Base-by-base conservation (phyloP, 2,329 filamentous ascomycete genomes). In the Knoxdaviesia capensis region DNA sequence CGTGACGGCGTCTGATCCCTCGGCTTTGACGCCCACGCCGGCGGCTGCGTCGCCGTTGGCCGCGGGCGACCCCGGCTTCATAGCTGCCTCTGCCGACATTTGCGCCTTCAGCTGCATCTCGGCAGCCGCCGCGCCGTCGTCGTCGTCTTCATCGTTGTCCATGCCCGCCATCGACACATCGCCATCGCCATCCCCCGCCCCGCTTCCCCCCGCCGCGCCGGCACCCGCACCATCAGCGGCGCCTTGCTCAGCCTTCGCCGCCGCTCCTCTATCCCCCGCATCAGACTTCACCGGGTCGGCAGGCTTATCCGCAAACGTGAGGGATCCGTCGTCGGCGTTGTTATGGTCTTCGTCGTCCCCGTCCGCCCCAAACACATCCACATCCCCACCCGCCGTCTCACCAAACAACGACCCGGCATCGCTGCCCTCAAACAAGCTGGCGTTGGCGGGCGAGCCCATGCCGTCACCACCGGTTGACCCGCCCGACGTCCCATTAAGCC, bases 371-470 rank as follows among this genome's bases (percentile, higher is more conserved):
- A 85, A 92, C 5, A 73, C 77, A 29, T 69, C 54, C 58, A 69
- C 47, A 58, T 66, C 48, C 57, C 67, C 54, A 59, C 77, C 56
- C 9, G 63, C 59, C 7, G 63, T 79, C 49, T 92, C 86, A 2
- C 88, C 90, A 55, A 96, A 98, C 1, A 98, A 65, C 3, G 86
- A 93, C 39, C 86, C 85, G 0, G 71, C 75, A 20, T 77, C 74
- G 49, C 84, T 85, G 1, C 81, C 80, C 7, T 75, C 81, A 53
- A 94, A 94, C 0, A 94, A 64, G 39, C 84, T 93, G 49, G 75
- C 71, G 47, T 88, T 81, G 7, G 77, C 74, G 1, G 79, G 84
- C 34, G 77, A 74, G 65, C 50, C 76, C 75, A n/a, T n/a, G n/a
- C n/a, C n/a, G n/a, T n/a, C n/a, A 34, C 71, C 64, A 31, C 61